Conservation (phyloP, 345 rosid species). For the Syzygium jambos region DNA sequence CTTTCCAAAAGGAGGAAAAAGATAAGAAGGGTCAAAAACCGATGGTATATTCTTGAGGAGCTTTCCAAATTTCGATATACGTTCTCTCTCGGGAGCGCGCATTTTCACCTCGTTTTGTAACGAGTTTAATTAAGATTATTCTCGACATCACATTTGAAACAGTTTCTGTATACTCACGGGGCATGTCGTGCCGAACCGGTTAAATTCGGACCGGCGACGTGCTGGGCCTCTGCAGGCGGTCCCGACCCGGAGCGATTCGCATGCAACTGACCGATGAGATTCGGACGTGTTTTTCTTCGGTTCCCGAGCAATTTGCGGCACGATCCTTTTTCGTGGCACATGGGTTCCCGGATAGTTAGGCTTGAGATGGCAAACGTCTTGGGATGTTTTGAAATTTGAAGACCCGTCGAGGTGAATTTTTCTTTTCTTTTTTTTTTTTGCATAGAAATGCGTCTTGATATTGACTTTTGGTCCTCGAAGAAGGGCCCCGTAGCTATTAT, state of each 20-base stretch:
- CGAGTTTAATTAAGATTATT: neutral
- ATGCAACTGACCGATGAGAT: neutral
- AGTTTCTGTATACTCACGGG: too few species aligned
- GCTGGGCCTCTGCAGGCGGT: fast-evolving
- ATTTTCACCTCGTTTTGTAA: too few species aligned
- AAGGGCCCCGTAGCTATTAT: neutral
- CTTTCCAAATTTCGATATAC: neutral
- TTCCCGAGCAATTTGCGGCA: neutral
- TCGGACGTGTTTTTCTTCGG: fast-evolving
- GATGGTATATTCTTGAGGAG: neutral
- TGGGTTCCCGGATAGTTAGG: neutral
- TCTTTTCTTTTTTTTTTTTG: neutral
- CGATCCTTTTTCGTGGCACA: neutral
- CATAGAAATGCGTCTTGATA: neutral
- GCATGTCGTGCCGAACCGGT: fast-evolving
- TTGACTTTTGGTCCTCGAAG: neutral
- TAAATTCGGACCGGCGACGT: fast-evolving
- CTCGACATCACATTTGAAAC: neutral
- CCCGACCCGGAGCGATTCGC: fast-evolving
- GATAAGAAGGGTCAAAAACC: neutral
- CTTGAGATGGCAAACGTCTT: neutral
- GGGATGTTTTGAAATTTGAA: neutral
- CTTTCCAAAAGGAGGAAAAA: neutral
- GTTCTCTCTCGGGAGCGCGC: neutral
- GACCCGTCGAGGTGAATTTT: neutral